Evolutionary conservation across 2,329 filamentous ascomycete species (phyloP), one percentile per base, ranked within the genome.

Genomic region (Neopestalotiopsis sp.): DNA sequence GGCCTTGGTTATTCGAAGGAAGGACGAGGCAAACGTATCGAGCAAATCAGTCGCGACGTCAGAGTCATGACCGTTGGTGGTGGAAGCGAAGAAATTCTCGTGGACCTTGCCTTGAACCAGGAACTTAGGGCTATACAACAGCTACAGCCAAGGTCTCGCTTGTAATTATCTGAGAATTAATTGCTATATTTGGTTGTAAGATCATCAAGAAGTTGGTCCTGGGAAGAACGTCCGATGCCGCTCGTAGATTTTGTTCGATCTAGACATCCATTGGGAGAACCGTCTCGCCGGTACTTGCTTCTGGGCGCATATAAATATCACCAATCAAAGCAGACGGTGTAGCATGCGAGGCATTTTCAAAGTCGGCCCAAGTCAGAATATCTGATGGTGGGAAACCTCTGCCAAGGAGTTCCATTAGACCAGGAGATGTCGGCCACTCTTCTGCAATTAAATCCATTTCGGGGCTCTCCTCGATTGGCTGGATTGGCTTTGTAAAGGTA

Each of bases 21-120:
- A 12, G 72, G 72, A 1, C 72, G 69, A n/a, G 72, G 72, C 3
- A 68, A 69, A 28, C 69, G 72, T 7, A 69, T 73, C 6, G 72
- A 72, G 57, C 58, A 66, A 10, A 71, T 72, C 56, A 73, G 69
- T 69, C 67, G 69, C 10, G 69, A 69, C 30, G 67, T 73, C 13
- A 71, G 71, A 64, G 72, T 67, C 32, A 61, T 73, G 24, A 70
- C 69, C 0, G 72, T 73, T 7, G 69, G 68, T 4, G 72, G 72
- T 2, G 72, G 72, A 2, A 69, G 67, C 20, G 72, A 73, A 42
- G 72, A 71, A 59, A 69, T 73, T 4, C 66, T 73, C 42, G 57
- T 73, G 17, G 71, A 73, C 38, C 67, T 73, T 28, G 71, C 45
- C n/a, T 52, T 66, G 7, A 28, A 30, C 14, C 45, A 66, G 65